Conservation (phyloP, 1,139 yeast genomes). For the Taphrina populina region DNA sequence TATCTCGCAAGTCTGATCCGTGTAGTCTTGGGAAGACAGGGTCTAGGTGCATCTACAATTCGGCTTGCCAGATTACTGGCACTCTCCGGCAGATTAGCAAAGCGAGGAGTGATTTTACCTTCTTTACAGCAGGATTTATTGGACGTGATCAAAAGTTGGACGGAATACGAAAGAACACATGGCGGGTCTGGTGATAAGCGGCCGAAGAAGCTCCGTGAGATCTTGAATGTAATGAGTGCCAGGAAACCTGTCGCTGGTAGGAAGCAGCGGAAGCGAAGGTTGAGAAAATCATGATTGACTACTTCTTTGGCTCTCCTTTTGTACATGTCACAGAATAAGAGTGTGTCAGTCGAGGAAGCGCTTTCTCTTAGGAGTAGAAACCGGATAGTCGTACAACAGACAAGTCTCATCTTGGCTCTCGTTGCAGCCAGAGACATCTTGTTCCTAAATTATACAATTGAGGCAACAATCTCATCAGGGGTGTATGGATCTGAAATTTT, state of each 20-base stretch:
- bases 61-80: constrained; percentile 1
- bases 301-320: too few species aligned
- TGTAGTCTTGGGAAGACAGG: constrained; percentile 8
- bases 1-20: constrained; percentile 1
- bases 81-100: neutral
- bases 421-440: too few species aligned
- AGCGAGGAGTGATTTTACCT: neutral
- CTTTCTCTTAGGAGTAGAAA: too few species aligned
- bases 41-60: constrained; percentile 5
- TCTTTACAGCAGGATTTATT: neutral
- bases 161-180: neutral
- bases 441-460: too few species aligned
- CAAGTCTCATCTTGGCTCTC: too few species aligned
- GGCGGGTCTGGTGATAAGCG: neutral
- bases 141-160: constrained; percentile 1
- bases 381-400: too few species aligned
- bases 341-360: too few species aligned
- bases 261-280: too few species aligned
- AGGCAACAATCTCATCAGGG: too few species aligned
- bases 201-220: neutral
- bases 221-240: neutral
- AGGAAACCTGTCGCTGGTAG: constrained; percentile 2
- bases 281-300: too few species aligned
- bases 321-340: too few species aligned
- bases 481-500: too few species aligned